phyloP scores from a whole-genome alignment of 106 monocot species.

The Dactylorhiza incarnata region DNA sequence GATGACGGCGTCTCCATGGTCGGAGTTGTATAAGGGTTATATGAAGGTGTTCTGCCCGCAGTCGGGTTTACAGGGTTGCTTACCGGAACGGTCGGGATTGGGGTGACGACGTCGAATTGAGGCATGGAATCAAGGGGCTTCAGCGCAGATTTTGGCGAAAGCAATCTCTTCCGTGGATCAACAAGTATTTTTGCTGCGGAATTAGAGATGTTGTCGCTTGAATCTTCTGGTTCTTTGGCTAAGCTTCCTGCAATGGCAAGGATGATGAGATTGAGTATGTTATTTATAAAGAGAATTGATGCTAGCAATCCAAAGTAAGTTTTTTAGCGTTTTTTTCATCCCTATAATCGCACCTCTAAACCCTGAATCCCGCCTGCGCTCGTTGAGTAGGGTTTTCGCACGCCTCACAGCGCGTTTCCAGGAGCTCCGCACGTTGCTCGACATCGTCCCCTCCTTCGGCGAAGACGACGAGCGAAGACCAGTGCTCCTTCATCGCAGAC shows the following conservation, averaged over 20 bases:
- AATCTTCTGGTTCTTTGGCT: not conserved
- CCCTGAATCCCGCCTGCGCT: too few relatives aligned
- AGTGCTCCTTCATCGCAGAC: too few relatives aligned
- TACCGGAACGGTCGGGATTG: slow-evolving; percentile 37
- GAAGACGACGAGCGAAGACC: too few relatives aligned
- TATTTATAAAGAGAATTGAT: too few relatives aligned
- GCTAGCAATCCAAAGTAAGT: too few relatives aligned
- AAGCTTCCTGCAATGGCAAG: not conserved
- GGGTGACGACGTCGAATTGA: slow-evolving; percentile 29
- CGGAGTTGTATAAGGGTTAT: slow-evolving; percentile 17
- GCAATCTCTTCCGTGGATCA: not conserved
- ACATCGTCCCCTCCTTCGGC: too few relatives aligned
- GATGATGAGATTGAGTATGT: not conserved
- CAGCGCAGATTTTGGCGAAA: not conserved
- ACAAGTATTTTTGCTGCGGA: not conserved
- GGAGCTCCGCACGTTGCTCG: too few relatives aligned
- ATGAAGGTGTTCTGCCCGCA: slow-evolving; percentile 12
- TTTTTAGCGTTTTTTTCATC: too few relatives aligned
- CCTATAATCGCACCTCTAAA: too few relatives aligned
- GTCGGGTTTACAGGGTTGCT: slow-evolving; percentile 35
- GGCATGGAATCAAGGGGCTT: not conserved
- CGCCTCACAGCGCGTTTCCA: too few relatives aligned
- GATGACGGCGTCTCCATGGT: slow-evolving; percentile 12
- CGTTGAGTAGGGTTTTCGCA: too few relatives aligned
- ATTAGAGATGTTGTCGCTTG: not conserved